Base-by-base conservation (phyloP, 148 eudicot genomes). In the Suaeda aralocaspica region DNA sequence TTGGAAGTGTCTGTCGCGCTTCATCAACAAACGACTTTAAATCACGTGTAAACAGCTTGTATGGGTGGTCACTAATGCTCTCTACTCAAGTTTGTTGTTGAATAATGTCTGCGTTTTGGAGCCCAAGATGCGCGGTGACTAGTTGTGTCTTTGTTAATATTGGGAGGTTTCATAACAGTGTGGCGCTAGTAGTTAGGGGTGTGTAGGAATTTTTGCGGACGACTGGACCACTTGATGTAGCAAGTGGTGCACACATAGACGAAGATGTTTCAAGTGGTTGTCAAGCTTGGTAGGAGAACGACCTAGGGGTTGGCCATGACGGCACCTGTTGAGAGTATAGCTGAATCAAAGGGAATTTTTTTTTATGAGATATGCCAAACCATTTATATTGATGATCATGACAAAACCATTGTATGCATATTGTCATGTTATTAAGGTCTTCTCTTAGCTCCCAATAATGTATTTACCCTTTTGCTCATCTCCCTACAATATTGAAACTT, bases 11-110 rank as follows among this genome's bases (percentile, higher is more conserved):
- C 67, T 83, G 6, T 78, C 83, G 0, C 65, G 86, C 0, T 91
- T 85, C 16, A 91, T 91, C 28, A 91, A 91, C 68, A 88, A 86
- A 71, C 78, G 82, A 0, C 65, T 87, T n/a, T 0, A 67, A 82
- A 66, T 24, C 45, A 0, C 77, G 96, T 42, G 72, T 88, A 15
- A 82, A 82, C 48, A 16, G 21, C 73, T 91, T 0, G 80, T 81
- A 2, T 6, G 75, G 15, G 61, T 84, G 1, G 74, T 91, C 0
- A 30, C 83, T 25, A 34, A 6, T 77, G 81, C 31, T 91, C 36
- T 71, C 84, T 5, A 6, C 81, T 46, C 91, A 91, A 33, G 80
- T 0, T 15, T 78, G 13, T 45, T 82, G 22, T 28, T 86, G 45
- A n/a, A 67, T 74, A 5, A 46, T 72, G 1, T 82, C 91, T 12